Base-by-base conservation (phyloP, 2,329 filamentous ascomycete species). In the Claviceps monticola region DNA sequence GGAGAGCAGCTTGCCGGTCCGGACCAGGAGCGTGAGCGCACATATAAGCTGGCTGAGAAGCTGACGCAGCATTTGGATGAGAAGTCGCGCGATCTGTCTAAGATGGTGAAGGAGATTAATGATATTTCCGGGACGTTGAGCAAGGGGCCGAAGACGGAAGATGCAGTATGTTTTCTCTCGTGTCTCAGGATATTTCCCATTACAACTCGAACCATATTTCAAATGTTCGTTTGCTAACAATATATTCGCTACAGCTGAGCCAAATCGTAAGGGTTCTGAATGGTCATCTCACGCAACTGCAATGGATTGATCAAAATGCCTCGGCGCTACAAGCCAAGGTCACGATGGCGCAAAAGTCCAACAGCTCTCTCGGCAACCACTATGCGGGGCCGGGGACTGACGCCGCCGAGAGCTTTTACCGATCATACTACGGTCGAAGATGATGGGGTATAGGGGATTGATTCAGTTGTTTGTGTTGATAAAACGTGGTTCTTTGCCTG, bases 51-150 rank as follows among this genome's bases (percentile, higher is more conserved):
- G 50, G 93, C 93, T 1, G 93, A 98, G 74, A 93, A 88, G 68
- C 77, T 96, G 57, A 88, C 88, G 11, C 88, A 95, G 64, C 82
- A 88, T 57, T 74, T 98, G 57, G 90, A 95, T 53, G 89, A 95
- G 60, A 94, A 97, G 81, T 89, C 88, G 63, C 87, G 88, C 64
- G 89, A 95, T 64, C 74, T 98, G 56, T 83, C 82, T 47, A 91
- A 88, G 70, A 97, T 98, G 89, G 95, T 98, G 60, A 90, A 95
- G 64, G 93, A 97, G 69, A 95, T 98, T 65, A 98, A 98, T 65
- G 82, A 84, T 59, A 91, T 94, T 56, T 93, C 88, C n/a, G 79
- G 86, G 51, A 88, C 83, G 23, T 72, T 98, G 58, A 91, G 82
- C 75, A 95, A 94, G 76, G 88, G 86, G 53, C 84, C 79, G 68